These are phyloP conservation scores for Umbelopsis sp. DNA, from an alignment of 192 early-diverging fungal species.

Conservation along the genomic window DNA sequence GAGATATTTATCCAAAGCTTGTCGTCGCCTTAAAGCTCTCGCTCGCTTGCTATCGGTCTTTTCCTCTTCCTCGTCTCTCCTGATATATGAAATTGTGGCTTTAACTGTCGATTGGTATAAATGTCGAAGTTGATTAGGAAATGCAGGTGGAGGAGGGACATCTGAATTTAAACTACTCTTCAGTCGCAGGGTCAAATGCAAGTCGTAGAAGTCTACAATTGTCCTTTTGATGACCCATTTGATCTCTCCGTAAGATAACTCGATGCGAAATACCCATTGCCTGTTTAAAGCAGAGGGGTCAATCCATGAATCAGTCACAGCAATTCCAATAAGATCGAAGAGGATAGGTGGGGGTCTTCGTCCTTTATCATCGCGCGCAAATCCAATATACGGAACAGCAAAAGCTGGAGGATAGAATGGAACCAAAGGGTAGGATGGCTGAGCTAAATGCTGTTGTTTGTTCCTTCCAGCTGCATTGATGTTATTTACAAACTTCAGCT, in stretches of 20 bases:
- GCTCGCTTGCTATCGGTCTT: constrained; percentile 30
- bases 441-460: constrained; percentile 9
- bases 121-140: constrained; percentile 33
- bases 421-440: constrained; percentile 2
- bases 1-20: constrained; percentile 63
- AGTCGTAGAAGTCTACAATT: constrained; percentile 65
- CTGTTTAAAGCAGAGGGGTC: constrained; percentile 25
- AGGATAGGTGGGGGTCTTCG: constrained; percentile 14
- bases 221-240: constrained; percentile 75
- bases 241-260: constrained; percentile 69
- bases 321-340: constrained; percentile 11
- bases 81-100: background rate
- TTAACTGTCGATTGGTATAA: constrained; percentile 17
- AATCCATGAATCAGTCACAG: constrained; percentile 36
- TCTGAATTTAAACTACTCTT: constrained; percentile 35
- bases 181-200: constrained; percentile 63
- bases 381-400: constrained; percentile 28
- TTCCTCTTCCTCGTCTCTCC: constrained; percentile 15
- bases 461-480: background rate
- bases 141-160: constrained; percentile 36
- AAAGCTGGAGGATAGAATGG: constrained; percentile 31
- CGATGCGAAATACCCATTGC: constrained; percentile 42
- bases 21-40: constrained; percentile 52
- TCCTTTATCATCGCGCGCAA: constrained; percentile 29
- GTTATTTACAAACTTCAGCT: constrained; percentile 27